Percentiles rank a stretch among this genome's conserved stretches.
These are phyloP conservation scores for Diaporthe humulicola DNA, from an alignment of 2,329 filamentous ascomycete species.

Conservation along the genomic window DNA sequence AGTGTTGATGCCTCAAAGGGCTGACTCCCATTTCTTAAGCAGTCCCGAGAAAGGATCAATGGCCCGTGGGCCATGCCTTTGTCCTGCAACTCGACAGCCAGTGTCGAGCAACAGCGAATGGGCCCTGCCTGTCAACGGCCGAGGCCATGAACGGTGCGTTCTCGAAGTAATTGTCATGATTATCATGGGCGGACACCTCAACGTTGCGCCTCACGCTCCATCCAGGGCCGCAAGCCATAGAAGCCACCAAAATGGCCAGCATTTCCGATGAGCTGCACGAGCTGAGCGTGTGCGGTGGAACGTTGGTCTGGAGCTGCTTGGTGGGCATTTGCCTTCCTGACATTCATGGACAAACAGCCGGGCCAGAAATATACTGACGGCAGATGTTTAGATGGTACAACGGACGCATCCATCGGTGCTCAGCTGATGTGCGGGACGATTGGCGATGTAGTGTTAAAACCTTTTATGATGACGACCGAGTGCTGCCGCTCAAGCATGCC, in stretches of 20 bases:
- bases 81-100: not conserved
- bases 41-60: not conserved
- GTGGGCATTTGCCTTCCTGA: not conserved
- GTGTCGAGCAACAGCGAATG: too few species aligned
- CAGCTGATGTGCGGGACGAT: not conserved
- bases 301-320: not conserved
- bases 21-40: not conserved
- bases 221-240: too few species aligned
- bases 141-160: too few species aligned
- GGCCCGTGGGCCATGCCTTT: not conserved
- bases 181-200: not conserved
- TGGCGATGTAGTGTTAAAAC: not conserved
- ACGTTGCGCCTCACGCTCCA: too few species aligned
- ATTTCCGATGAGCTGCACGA: not conserved
- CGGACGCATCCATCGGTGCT: not conserved
- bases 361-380: too few species aligned
- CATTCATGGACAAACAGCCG: not conserved
- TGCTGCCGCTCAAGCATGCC: not conserved
- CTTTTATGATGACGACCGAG: not conserved
- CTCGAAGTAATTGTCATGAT: not conserved
- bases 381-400: not conserved
- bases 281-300: not conserved
- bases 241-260: not conserved
- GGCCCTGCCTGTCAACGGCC: not conserved
- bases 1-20: not conserved